Evolutionary conservation across 768 basidiomycete genomes (phyloP).

Genomic region (Arthromyces matolae): DNA sequence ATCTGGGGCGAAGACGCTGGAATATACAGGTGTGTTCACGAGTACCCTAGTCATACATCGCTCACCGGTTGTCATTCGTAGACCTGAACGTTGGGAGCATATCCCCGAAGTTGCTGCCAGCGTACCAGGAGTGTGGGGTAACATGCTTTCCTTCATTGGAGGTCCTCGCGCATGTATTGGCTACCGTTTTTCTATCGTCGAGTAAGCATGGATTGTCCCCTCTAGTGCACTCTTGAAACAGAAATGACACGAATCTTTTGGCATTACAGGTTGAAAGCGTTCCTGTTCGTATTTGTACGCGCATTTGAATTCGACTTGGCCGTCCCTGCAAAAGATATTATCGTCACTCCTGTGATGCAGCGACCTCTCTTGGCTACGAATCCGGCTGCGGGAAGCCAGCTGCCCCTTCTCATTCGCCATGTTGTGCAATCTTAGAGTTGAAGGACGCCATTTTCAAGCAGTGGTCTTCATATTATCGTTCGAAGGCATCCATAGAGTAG

Average conservation of each 20-base stretch:
- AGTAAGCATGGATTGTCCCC: slow-evolving; percentile 29
- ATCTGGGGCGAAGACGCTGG: slow-evolving; percentile 62
- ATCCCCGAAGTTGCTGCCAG: slow-evolving; percentile 37
- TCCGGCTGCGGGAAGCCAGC: slow-evolving; percentile 36
- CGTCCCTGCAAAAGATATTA: slow-evolving; percentile 41
- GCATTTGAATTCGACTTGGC: slow-evolving; percentile 53
- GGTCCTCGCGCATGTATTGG: no score
- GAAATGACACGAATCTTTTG: no score
- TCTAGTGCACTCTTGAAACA: neutral
- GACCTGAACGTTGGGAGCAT: slow-evolving; percentile 61
- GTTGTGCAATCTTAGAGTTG: no score
- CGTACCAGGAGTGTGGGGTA: slow-evolving; percentile 59
- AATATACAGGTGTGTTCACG: slow-evolving; percentile 48
- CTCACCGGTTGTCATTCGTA: no score
- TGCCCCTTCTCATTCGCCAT: slow-evolving; percentile 39
- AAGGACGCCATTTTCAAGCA: no score
- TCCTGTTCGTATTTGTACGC: slow-evolving; percentile 47
- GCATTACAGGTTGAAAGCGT: slow-evolving; percentile 31
- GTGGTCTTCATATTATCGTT: no score
- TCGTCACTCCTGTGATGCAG: no score
- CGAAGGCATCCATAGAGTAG: no score
- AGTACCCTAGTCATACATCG: neutral
- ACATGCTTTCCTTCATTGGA: slow-evolving; percentile 57
- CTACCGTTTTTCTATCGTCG: slow-evolving; percentile 55
- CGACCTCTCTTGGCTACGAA: slow-evolving; percentile 40